Base-by-base conservation (phyloP, 116 monocot genomes). In the Posidonia oceanica region DNA sequence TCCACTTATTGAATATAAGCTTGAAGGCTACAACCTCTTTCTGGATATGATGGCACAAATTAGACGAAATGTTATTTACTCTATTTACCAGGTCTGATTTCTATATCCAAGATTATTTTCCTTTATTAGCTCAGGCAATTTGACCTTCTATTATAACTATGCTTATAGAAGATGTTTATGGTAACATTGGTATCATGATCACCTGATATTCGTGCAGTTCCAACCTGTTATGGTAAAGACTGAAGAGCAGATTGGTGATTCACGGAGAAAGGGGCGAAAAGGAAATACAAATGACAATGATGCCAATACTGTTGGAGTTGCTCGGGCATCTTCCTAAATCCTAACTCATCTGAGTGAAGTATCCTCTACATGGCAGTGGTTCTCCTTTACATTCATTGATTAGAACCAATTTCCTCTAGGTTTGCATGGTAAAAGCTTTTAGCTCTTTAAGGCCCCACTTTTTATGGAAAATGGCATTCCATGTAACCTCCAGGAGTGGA, bases 1-100 rank as follows among this genome's bases (percentile, higher is more conserved):
- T 86, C 95, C 95, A 3, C 83, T 95, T 16, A 95, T 91, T 56
- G 95, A 95, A 72, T 95, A 95, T 69, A 95, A 95, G 72, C 91
- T 95, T 20, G 95, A 95, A 75, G 95, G 91, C 40, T 95, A 95
- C 78, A 91, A 95, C 71, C 91, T 95, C 69, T 95, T 95, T 77
- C 54, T 95, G 56, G 88, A 95, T 37, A 95, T 95, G 95, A 95
- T 91, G 88, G 95, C 91, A 8, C 95, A 95, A 79, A 88, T 95
- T 55, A 80, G 95, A 41, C 76, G 95, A 81, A 95, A 95, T 79
- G 91, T 95, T 40, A 91, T 95, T 59, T 95, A 95, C 73, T 80
- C 91, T 55, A 88, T 95, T 61, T 95, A 95, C 75, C 95, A 95
- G 88, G 94, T 94, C 66, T 37, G 65, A 44, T 54, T 62, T 41